Percentiles rank a stretch among this genome's conserved stretches.
Conservation (phyloP, 192 early-diverging fungal genomes). For the Martensiomyces pterosporus region DNA sequence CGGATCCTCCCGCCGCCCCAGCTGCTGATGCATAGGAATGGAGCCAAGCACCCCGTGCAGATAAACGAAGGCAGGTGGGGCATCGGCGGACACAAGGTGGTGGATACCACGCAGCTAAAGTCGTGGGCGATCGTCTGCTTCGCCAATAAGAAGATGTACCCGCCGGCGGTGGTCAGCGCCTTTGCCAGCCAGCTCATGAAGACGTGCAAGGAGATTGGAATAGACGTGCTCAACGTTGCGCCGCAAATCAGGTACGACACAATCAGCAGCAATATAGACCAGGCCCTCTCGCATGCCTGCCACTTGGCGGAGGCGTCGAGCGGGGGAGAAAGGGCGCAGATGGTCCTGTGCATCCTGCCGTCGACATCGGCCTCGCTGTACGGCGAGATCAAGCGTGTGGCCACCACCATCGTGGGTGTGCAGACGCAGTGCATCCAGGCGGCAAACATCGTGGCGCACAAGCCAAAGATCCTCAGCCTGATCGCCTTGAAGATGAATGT, state of each 20-base stretch:
- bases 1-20: slow-evolving; percentile 9
- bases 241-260: slow-evolving; percentile 14
- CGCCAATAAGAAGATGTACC: slow-evolving; percentile 4
- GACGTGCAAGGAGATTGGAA: slow-evolving; percentile 4
- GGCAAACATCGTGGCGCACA: slow-evolving; percentile 6
- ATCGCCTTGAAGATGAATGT: slow-evolving; percentile 58
- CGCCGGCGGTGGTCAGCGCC: slow-evolving; percentile 1
- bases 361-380: slow-evolving; percentile 20
- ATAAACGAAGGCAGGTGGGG: slow-evolving; percentile 10
- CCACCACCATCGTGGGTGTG: slow-evolving; percentile 46
- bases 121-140: slow-evolving; percentile 30
- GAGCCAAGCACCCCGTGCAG: background rate
- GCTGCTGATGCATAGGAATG: background rate
- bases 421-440: slow-evolving; percentile 51
- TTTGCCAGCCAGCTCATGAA: slow-evolving; percentile 22
- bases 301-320: background rate
- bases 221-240: slow-evolving; percentile 9
- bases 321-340: too few relatives aligned
- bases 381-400: slow-evolving; percentile 53
- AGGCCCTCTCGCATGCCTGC: background rate
- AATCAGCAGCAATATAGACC: background rate
- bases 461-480: slow-evolving; percentile 17
- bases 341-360: slow-evolving; percentile 32
- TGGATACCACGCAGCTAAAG: background rate
- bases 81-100: background rate